Base-by-base conservation (phyloP, 1,284 basidiomycete species). In the Entoloma clypeatum region DNA sequence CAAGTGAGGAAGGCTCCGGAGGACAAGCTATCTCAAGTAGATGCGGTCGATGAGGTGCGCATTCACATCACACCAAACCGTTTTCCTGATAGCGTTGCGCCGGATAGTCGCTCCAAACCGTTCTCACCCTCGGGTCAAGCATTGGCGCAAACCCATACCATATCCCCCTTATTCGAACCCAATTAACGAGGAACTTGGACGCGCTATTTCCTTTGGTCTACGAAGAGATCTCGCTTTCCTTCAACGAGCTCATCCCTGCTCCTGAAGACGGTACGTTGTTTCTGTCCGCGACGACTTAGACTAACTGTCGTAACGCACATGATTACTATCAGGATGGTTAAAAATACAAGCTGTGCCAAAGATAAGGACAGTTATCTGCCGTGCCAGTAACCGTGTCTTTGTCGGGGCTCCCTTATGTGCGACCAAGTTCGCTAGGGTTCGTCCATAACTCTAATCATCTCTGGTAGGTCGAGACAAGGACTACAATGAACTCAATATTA, bases 261-360 rank as follows among this genome's bases (percentile, higher is more conserved):
- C 47, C 39, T 10, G 39, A 45, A 22, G 25, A 41, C 27, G 28
- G 35, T 14, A n/a, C 8, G 13, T n/a, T 21, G n/a, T n/a, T 7
- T 7, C 23, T 6, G 17, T 10, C 14, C 31, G 2, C 5, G 10
- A 19, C 18, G 28, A 11, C 13, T 13, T 9, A 26, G 9, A 0
- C 1, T 9, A 25, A 14, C 28, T 11, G 23, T 11, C 10, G 16
- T 37, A 4, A 5, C n/a, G n/a, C n/a, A n/a, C n/a, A n/a, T n/a
- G n/a, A n/a, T n/a, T n/a, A n/a, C n/a, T n/a, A n/a, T n/a, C 36
- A 73, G 71, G 63, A n/a, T 74, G 72, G 71, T 52, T 56, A 2
- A 52, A 49, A 7, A 39, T 69, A 11, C 56, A 52, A 2, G 60
- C 60, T 2, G 48, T 61, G 25, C 40, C 57, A 3, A 60, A 56